Base-by-base conservation (phyloP, 257 asterid genomes). In the Jacaranda copaia region DNA sequence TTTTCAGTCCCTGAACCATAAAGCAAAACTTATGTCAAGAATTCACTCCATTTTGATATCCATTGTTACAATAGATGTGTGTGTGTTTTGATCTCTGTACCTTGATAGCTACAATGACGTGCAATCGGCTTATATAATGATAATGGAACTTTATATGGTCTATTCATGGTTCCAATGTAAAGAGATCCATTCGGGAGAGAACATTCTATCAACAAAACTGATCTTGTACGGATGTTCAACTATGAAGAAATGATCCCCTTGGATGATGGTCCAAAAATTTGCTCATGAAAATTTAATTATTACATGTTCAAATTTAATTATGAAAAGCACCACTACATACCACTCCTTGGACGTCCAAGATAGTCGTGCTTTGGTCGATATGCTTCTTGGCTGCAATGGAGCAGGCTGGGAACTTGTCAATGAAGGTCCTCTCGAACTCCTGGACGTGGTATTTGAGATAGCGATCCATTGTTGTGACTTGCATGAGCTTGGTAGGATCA, bases 321-420 rank as follows among this genome's bases (percentile, higher is more conserved):
- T 4, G 19, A 65, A 59, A 15, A 52, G 70, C 11, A 16, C 18
- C 4, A 19, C 11, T 13, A 32, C 83, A 14, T 90, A 96, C 99
- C 91, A 96, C 97, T 89, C 99, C 99, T 84, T 93, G 97, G 80
- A 96, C 99, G 86, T 96, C 99, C 77, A 93, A 76, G 61, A 96
- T 96, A 77, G 98, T 96, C 13, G 99, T 96, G 90, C 99, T 96
- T 80, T 94, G 97, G 55, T 96, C 99, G 64, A 96, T 86, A 84
- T 93, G 96, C 71, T 82, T 89, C 77, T 91, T 90, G 72, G 94
- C 93, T 8, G 99, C 89, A 74, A 96, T 87, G 64, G 97, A 90
- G 82, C 99, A 96, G 46, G 99, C 98, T 18, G 98, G 97, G 46
- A 96, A 86, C 85, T 96, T 92, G 42, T 92, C 96, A 8, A 60